These are phyloP conservation scores for Yarrowia phangngaensis DNA, from an alignment of 805 yeast genomes.

Conservation along the genomic window DNA sequence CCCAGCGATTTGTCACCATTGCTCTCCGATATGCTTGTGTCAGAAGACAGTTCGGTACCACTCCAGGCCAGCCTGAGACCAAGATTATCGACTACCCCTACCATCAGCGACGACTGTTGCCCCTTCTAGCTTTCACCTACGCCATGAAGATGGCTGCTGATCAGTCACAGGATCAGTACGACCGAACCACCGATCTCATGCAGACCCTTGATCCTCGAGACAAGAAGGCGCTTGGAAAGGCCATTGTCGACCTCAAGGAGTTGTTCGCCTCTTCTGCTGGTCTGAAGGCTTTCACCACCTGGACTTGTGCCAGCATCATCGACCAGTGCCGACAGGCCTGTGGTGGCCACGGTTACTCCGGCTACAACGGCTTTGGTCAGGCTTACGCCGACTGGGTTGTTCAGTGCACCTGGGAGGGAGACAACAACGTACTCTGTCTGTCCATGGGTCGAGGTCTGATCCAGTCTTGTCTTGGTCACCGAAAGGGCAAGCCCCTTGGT, in stretches of 20 bases:
- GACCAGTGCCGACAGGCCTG: slow-evolving; percentile 91
- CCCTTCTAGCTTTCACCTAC: slow-evolving; percentile 76
- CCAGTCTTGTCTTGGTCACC: slow-evolving; percentile 46
- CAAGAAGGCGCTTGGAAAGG: slow-evolving; percentile 46
- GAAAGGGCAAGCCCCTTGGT: slow-evolving; percentile 46
- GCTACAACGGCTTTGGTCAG: slow-evolving; percentile 85
- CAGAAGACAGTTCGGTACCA: slow-evolving; percentile 73
- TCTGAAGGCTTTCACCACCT: slow-evolving; percentile 82
- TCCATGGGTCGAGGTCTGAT: slow-evolving; percentile 77
- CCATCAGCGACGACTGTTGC: slow-evolving; percentile 84
- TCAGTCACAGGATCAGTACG: slow-evolving; percentile 53
- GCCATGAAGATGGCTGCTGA: slow-evolving; percentile 70
- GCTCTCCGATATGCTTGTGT: slow-evolving; percentile 87
- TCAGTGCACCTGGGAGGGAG: slow-evolving; percentile 98
- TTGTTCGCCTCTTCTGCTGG: slow-evolving; percentile 83
- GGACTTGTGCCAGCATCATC: slow-evolving; percentile 75
- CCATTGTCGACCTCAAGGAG: slow-evolving; percentile 62
- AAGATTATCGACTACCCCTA: slow-evolving; percentile 81
- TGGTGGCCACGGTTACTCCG: slow-evolving; percentile 95
- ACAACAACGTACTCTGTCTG: slow-evolving; percentile 79
- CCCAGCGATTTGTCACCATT: slow-evolving; percentile 75
- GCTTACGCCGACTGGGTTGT: slow-evolving; percentile 91
- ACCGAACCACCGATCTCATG: slow-evolving; percentile 51
- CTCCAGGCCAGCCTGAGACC: slow-evolving; percentile 51
- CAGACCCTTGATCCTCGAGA: slow-evolving; percentile 39